A percentile compares a stretch with the other conserved stretches of the same genome.
These are phyloP conservation scores for Kazachstania africana DNA, from an alignment of 805 yeast genomes.

Conservation along the genomic window DNA sequence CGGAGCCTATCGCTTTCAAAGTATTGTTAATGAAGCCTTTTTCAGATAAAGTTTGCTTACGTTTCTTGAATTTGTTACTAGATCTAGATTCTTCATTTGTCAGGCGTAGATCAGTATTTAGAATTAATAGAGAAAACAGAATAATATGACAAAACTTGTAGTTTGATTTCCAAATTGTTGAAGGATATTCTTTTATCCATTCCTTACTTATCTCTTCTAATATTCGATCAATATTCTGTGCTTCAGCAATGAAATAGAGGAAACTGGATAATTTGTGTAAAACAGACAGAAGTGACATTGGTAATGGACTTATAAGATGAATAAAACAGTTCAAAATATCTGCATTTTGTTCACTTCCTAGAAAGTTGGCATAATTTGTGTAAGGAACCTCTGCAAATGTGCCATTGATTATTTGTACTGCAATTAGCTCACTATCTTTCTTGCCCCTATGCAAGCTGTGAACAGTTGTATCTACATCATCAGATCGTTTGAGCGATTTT, in stretches of 20 bases:
- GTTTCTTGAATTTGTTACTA: constrained; percentile 22
- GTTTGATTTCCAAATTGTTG: constrained; percentile 33
- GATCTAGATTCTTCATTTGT: constrained; percentile 38
- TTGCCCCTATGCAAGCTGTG: too few relatives aligned
- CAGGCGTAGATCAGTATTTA: constrained; percentile 71
- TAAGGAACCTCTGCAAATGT: constrained; percentile 24
- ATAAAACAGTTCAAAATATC: constrained; percentile 28
- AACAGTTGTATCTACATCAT: too few relatives aligned
- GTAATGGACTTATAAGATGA: constrained; percentile 31
- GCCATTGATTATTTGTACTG: constrained; percentile 25
- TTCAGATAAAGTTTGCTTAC: too few relatives aligned
- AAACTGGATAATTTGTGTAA: constrained; percentile 51
- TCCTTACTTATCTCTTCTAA: constrained; percentile 55
- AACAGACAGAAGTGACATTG: constrained; percentile 41
- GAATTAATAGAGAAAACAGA: constrained; percentile 55
- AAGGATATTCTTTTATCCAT: constrained; percentile 43
- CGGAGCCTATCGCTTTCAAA: constrained; percentile 31
- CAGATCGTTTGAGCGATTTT: too few relatives aligned
- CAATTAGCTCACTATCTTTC: too few relatives aligned
- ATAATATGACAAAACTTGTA: constrained; percentile 55
- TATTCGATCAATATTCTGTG: constrained; percentile 68
- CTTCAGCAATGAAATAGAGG: constrained; percentile 70
- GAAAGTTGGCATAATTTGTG: constrained; percentile 32
- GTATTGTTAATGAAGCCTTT: constrained; percentile 41
- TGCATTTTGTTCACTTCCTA: constrained; percentile 26